A percentile compares a stretch with the other conserved stretches of the same genome.
Evolutionary conservation across 78 protist genomes (phyloP).

Genomic region (Cavenderia fasciculata): DNA sequence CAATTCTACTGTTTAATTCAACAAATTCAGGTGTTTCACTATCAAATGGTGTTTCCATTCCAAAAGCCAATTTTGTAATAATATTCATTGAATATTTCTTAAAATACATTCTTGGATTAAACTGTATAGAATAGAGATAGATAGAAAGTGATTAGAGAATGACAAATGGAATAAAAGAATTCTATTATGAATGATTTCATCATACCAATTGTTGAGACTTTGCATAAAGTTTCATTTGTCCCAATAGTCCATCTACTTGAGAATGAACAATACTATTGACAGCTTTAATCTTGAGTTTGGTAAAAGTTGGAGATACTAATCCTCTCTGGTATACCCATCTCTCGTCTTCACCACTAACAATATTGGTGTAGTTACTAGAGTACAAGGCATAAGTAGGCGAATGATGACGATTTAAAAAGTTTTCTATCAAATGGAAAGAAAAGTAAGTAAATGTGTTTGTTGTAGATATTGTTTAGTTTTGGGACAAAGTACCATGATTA

Average conservation of each 20-base stretch:
- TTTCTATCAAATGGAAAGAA: background rate
- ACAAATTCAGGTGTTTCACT: too few species aligned
- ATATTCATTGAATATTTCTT: constrained; percentile 14
- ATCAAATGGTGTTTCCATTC: background rate
- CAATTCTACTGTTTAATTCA: too few species aligned
- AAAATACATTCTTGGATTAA: background rate
- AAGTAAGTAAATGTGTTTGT: background rate
- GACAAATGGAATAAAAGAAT: background rate
- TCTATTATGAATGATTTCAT: background rate
- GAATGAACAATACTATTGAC: background rate
- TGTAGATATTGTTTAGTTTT: background rate
- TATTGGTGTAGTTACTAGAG: background rate
- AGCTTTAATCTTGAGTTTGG: background rate
- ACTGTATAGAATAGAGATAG: background rate
- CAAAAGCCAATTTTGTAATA: background rate
- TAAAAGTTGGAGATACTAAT: background rate
- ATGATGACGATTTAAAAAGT: background rate
- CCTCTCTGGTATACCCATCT: background rate
- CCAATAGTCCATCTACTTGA: background rate
- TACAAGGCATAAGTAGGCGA: background rate
- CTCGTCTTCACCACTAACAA: background rate
- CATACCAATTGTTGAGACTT: background rate
- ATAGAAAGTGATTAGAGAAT: background rate
- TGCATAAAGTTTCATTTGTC: background rate
- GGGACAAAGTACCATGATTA: background rate